Evolutionary conservation across 2,329 filamentous ascomycete species (phyloP), one percentile per base, ranked within the genome.

Genomic region (Curvularia sp.): DNA sequence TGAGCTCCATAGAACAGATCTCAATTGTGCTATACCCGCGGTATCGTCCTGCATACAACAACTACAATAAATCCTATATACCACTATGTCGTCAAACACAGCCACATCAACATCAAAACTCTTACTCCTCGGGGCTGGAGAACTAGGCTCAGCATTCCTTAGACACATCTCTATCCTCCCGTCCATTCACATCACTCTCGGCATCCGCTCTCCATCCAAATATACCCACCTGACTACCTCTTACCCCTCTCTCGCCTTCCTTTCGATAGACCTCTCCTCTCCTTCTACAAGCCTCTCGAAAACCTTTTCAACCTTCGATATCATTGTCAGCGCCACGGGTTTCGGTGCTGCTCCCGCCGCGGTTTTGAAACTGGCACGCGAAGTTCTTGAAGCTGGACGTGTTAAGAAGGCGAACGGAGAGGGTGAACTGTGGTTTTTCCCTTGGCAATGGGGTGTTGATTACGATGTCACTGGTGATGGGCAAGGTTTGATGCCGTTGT

Each of bases 361-460:
- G 0, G 84, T 90, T 68, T 61, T 80, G 1, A 89, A 88, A 65
- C 76, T 91, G 18, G 75, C 84, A 0, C 68, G 78, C 10, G 87
- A 88, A 0, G 84, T 82, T 0, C 74, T 91, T 0, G 71, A 74
- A 10, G 86, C 84, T 0, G 74, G 77, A 0, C 81, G 83, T 0
- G 64, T 74, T 13, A 77, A 84, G 0, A 59, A 57, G 25, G 36
- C 56, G 7, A 49, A 45, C 0, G 60, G 59, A 0, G 42, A 63
- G 12, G 36, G 23, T 0, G 62, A 39, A 9, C 4, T 72, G 1
- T 72, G 72, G 69, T 91, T 83, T 68, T 81, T 91, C 18, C 89
- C 89, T 0, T 92, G 89, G 89, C 89, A 92, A 72, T 91, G 88
- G 71, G 89, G 89, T 0, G 84, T 90, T 23, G 87, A 92, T 69